phyloP scores from a whole-genome alignment of 176 grass and related monocot genomes.

The Carex littledalei region DNA sequence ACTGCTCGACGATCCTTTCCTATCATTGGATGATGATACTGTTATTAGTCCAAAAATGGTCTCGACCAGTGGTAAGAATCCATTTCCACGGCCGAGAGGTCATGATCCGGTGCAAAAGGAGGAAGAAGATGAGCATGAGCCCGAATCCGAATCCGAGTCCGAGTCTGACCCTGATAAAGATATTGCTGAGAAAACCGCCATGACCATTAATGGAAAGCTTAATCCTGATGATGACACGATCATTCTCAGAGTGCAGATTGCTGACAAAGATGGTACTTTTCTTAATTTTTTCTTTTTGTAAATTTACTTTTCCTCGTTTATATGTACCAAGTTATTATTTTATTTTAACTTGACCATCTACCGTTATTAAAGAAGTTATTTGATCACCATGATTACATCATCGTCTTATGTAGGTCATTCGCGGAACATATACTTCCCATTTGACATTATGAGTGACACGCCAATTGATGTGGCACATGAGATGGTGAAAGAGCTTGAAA shows the following conservation, averaged over 20 bases:
- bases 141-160: neutral
- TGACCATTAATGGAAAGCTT: slow-evolving; percentile 91
- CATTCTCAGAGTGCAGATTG: slow-evolving; percentile 87
- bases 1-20: slow-evolving; percentile 68
- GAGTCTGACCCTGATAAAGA: neutral
- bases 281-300: neutral
- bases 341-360: neutral
- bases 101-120: neutral
- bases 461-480: slow-evolving; percentile 70
- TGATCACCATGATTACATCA: neutral
- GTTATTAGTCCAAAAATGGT: neutral
- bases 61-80: neutral
- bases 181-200: slow-evolving; percentile 28
- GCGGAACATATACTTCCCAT: slow-evolving; percentile 95
- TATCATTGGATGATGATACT: slow-evolving; percentile 22
- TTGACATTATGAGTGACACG: slow-evolving; percentile 60
- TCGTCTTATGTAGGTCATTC: slow-evolving; percentile 4
- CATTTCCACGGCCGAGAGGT: neutral
- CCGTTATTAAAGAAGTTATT: neutral
- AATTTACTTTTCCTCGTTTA: neutral
- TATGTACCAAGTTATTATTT: neutral
- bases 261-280: slow-evolving; percentile 37
- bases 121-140: neutral
- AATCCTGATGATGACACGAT: slow-evolving; percentile 74
- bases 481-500: slow-evolving; percentile 96